Conservation (phyloP, 2,329 filamentous ascomycete genomes). For the Achaetomium macrosporum region DNA sequence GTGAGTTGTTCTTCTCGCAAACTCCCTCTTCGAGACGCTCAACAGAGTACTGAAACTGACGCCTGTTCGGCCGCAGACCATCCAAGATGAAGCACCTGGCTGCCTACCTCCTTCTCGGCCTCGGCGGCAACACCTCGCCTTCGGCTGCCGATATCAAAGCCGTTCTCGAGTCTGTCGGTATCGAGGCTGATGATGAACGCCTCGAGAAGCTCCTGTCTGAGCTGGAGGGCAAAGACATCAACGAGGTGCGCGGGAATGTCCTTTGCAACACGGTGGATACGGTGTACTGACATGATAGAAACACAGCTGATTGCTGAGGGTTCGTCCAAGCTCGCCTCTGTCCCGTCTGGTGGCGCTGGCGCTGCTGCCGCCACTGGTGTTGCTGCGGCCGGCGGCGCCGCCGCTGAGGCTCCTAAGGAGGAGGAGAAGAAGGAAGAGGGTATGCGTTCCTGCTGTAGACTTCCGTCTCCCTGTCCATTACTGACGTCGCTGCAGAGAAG, state of each 20-base stretch:
- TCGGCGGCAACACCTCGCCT: slow-evolving; percentile 87
- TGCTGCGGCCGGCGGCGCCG: slow-evolving; percentile 62
- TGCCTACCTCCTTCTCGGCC: slow-evolving; percentile 94
- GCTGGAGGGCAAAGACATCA: slow-evolving; percentile 87
- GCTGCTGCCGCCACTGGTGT: slow-evolving; percentile 61
- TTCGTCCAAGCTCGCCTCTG: slow-evolving; percentile 90
- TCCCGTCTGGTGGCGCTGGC: slow-evolving; percentile 84
- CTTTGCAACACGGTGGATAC: not conserved
- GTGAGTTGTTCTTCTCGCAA: slow-evolving; percentile 15
- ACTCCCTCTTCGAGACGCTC: not conserved
- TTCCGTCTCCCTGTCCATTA: not conserved
- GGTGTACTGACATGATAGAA: slow-evolving; percentile 18
- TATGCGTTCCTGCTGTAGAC: slow-evolving; percentile 43
- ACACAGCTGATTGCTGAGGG: slow-evolving; percentile 83
- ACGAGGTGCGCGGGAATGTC: slow-evolving; percentile 60
- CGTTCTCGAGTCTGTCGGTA: slow-evolving; percentile 89
- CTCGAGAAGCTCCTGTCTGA: slow-evolving; percentile 82
- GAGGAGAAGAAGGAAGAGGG: slow-evolving; percentile 74
- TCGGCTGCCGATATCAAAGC: slow-evolving; percentile 79
- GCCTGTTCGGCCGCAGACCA: not conserved
- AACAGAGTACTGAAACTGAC: slow-evolving; percentile 3
- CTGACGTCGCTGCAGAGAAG: slow-evolving; percentile 44
- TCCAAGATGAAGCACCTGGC: slow-evolving; percentile 99
- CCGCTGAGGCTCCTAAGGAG: slow-evolving; percentile 55
- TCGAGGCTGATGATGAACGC: slow-evolving; percentile 86